Percentiles rank a stretch among this genome's conserved stretches.
Evolutionary conservation across 2,329 filamentous ascomycete genomes (phyloP).

Genomic region (Paracoccidioides brasiliensis): DNA sequence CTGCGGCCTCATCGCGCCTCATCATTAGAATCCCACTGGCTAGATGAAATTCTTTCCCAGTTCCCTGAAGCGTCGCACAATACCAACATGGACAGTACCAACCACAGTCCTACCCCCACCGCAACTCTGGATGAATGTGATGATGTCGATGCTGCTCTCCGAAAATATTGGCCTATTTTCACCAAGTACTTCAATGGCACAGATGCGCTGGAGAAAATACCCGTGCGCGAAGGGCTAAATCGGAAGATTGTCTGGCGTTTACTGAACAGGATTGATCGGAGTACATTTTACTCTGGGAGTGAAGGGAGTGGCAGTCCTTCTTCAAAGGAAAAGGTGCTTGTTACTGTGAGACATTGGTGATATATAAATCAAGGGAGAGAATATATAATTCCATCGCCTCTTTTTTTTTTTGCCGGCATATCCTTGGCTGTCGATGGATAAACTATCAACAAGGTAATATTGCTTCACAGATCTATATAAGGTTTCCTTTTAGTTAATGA

Average conservation of each 20-base stretch:
- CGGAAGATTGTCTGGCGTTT: conserved; percentile 50
- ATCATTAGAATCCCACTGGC: conserved; percentile 61
- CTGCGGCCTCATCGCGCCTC: conserved; percentile 66
- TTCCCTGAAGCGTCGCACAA: conserved; percentile 18
- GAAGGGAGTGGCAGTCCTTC: conserved; percentile 15
- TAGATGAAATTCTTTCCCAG: conserved; percentile 35
- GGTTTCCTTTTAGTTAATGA: background rate
- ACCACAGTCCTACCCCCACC: background rate
- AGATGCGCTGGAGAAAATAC: conserved; percentile 73
- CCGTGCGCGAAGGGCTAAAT: conserved; percentile 74
- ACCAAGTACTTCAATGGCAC: conserved; percentile 80
- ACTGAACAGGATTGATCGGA: conserved; percentile 52
- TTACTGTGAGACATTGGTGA: conserved; percentile 59
- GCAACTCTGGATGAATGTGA: conserved; percentile 6
- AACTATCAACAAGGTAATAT: too few relatives aligned
- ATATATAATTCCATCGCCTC: background rate
- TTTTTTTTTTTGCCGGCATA: background rate
- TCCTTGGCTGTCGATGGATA: too few relatives aligned
- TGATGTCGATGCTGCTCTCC: conserved; percentile 25
- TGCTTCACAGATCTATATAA: background rate
- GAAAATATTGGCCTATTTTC: conserved; percentile 58
- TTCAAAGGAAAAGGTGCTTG: conserved; percentile 32
- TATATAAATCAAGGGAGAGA: background rate
- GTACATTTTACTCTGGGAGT: conserved; percentile 30
- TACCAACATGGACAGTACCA: background rate